Evolutionary conservation across 495 filamentous ascomycete genomes (phyloP).

Genomic region (Cenococcum geophilum): DNA sequence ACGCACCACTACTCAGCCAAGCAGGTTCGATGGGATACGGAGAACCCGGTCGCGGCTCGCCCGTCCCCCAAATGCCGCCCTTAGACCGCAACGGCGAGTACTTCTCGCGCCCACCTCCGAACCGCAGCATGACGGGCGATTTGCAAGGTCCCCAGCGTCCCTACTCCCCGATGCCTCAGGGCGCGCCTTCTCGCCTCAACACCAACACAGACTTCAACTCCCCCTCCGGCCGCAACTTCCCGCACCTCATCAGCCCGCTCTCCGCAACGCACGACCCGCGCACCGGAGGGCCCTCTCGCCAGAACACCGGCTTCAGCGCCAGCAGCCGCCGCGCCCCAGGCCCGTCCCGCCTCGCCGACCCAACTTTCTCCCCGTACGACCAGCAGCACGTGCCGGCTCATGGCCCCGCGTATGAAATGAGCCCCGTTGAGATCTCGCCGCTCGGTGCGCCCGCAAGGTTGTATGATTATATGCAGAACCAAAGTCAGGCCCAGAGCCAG

Average conservation of each 20-base stretch:
- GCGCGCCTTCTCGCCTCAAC: conserved; percentile 18
- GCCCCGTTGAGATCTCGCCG: conserved; percentile 24
- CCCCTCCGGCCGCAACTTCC: conserved; percentile 11
- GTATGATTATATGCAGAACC: conserved; percentile 5
- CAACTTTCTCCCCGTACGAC: conserved; percentile 25
- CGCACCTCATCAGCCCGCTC: conserved; percentile 22
- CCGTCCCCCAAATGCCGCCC: conserved; percentile 27
- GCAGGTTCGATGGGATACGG: conserved; percentile 54
- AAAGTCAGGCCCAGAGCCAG: neutral
- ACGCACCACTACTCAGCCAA: conserved; percentile 52
- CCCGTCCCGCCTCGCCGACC: conserved; percentile 14
- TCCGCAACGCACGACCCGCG: conserved; percentile 11
- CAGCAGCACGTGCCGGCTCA: conserved; percentile 11
- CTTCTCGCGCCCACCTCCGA: conserved; percentile 8
- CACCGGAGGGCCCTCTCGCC: conserved; percentile 9
- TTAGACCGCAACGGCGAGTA: conserved; percentile 24
- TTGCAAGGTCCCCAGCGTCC: conserved; percentile 10
- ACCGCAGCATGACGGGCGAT: conserved; percentile 11
- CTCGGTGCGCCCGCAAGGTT: conserved; percentile 3
- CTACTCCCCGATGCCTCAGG: conserved; percentile 26
- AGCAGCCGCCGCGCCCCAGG: conserved; percentile 6
- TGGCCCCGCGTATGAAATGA: conserved; percentile 30
- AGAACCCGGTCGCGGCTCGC: conserved; percentile 24
- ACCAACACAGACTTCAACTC: conserved; percentile 8
- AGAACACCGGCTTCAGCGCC: conserved; percentile 11